Evolutionary conservation across 78 protist genomes (phyloP).

Genomic region (Tieghemostelium lacteum): DNA sequence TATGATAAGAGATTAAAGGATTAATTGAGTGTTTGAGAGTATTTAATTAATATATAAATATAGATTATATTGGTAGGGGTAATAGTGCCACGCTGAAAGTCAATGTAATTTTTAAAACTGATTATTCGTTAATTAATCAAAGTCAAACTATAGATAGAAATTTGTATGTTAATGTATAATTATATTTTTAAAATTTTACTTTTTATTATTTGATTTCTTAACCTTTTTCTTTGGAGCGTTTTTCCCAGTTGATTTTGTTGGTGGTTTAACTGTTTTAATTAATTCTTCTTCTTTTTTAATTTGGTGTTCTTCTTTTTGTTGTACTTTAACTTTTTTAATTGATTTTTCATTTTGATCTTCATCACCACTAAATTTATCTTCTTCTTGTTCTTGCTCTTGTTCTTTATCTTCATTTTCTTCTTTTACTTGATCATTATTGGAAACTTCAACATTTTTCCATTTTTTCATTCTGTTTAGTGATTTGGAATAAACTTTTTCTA

Average conservation of each 20-base stretch:
- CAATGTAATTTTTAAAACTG: no score
- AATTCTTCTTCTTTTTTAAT: no score
- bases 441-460: no score
- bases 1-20: no score
- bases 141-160: not conserved
- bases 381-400: not conserved
- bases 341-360: slow-evolving; percentile 21
- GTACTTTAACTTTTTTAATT: not conserved
- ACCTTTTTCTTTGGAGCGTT: no score
- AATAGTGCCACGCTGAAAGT: no score
- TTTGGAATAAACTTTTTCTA: not conserved
- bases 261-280: not conserved
- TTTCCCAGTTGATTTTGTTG: no score
- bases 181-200: not conserved
- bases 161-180: not conserved
- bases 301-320: slow-evolving; percentile 20
- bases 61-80: no score
- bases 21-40: no score
- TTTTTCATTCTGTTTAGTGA: not conserved
- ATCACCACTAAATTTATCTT: not conserved
- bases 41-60: no score
- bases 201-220: not conserved
- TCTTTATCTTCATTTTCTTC: slow-evolving; percentile 16
- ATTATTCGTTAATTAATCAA: no score
- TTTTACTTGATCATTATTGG: slow-evolving; percentile 16